These are phyloP conservation scores for Macrocybe gigantea DNA, from an alignment of 768 basidiomycete species.

Conservation along the genomic window DNA sequence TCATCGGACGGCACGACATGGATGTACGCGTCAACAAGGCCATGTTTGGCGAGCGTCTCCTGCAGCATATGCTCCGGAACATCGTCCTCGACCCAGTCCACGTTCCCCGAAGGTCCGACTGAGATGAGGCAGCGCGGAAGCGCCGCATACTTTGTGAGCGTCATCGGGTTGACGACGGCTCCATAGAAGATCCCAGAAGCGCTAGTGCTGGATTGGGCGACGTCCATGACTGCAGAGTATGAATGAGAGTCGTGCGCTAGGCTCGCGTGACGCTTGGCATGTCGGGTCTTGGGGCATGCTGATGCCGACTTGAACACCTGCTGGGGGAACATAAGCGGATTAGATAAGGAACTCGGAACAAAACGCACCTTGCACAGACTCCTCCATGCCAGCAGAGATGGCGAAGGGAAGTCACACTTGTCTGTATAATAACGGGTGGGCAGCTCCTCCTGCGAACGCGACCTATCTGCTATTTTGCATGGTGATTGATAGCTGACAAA, in stretches of 20 bases:
- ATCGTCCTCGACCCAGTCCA: constrained; percentile 68
- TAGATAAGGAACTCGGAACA: not conserved
- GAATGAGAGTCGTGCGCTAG: not conserved
- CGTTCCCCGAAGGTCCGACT: constrained; percentile 41
- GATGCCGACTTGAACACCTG: not conserved
- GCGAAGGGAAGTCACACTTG: no score
- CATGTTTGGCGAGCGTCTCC: constrained; percentile 46
- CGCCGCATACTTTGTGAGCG: constrained; percentile 34
- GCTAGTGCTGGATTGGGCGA: no score
- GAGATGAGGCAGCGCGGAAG: constrained; percentile 50
- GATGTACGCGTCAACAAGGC: constrained; percentile 37
- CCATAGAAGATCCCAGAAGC: constrained; percentile 37
- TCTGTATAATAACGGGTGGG: no score
- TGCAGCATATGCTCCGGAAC: constrained; percentile 42
- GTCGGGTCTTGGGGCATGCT: not conserved
- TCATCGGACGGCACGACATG: constrained; percentile 42
- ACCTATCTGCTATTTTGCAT: no score
- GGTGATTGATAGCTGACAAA: no score
- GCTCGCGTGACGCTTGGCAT: not conserved
- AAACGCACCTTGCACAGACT: no score
- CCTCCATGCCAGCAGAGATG: no score
- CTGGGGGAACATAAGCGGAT: not conserved
- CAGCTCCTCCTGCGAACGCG: no score
- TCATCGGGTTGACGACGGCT: constrained; percentile 48
- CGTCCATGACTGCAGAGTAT: no score